Conservation (phyloP, 306 rosid species). For the Carpinus fangiana region DNA sequence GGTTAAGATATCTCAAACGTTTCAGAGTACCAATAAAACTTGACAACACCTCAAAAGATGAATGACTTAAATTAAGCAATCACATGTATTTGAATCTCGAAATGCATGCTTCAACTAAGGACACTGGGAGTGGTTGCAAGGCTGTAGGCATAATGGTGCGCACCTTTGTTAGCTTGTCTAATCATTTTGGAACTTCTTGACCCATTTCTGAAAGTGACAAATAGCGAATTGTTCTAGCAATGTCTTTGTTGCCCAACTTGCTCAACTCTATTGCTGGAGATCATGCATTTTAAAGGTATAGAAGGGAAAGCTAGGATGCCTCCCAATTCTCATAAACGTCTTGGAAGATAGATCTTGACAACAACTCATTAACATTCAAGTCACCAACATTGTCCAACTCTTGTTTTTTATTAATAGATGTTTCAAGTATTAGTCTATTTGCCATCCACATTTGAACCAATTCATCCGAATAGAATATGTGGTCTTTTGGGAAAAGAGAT, state of each 20-base stretch:
- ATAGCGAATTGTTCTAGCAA: not conserved
- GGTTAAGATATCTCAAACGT: conserved; percentile 22
- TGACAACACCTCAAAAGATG: conserved; percentile 19
- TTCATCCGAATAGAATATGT: too few species aligned
- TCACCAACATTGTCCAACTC: not conserved
- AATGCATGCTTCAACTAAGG: not conserved
- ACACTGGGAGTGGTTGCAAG: too few species aligned
- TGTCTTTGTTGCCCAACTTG: too few species aligned
- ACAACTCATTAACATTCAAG: not conserved
- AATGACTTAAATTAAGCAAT: conserved; percentile 10
- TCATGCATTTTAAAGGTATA: conserved; percentile 24
- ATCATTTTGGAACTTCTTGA: not conserved
- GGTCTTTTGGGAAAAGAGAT: too few species aligned
- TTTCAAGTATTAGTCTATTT: conserved; percentile 15
- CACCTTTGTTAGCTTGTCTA: not conserved
- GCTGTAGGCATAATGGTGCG: not conserved
- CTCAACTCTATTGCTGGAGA: not conserved
- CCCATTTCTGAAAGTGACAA: conserved; percentile 1
- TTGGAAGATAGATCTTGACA: not conserved
- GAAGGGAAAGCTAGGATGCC: fast-evolving
- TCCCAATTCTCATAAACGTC: not conserved
- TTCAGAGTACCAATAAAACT: conserved; percentile 11
- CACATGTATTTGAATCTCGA: conserved; percentile 17
- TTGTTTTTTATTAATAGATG: not conserved
- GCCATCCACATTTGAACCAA: conserved; percentile 34